These are phyloP conservation scores for Spizellomyces punctatus DNA, from an alignment of 192 early-diverging fungal genomes.

Conservation along the genomic window DNA sequence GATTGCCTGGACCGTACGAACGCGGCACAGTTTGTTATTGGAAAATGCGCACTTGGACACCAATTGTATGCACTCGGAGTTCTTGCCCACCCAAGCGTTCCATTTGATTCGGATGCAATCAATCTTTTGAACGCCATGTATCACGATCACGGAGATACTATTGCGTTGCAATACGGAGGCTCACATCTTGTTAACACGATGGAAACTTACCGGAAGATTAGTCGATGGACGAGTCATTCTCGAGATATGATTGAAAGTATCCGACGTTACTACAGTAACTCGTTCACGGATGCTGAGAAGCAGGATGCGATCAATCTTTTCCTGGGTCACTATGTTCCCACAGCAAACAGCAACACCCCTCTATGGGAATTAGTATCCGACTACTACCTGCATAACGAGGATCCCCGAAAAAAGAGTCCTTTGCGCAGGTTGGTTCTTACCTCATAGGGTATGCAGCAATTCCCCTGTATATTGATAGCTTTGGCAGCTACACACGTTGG, in stretches of 20 bases:
- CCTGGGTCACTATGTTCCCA: constrained; percentile 70
- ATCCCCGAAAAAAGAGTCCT: constrained; percentile 46
- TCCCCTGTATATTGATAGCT: too few species aligned
- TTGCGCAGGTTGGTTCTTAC: constrained; percentile 48
- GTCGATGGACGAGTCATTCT: constrained; percentile 91
- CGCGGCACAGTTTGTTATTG: constrained; percentile 94
- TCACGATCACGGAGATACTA: constrained; percentile 96
- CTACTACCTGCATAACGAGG: constrained; percentile 76
- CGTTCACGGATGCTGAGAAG: constrained; percentile 95
- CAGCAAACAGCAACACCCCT: constrained; percentile 28
- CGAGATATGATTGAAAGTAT: constrained; percentile 96
- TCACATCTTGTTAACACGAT: constrained; percentile 98
- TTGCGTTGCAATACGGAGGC: constrained; percentile 86
- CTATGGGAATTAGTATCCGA: constrained; percentile 82
- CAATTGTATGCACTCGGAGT: constrained; percentile 89
- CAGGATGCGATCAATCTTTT: constrained; percentile 88
- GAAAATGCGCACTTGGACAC: constrained; percentile 90
- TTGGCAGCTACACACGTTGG: constrained; percentile 39
- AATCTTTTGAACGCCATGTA: constrained; percentile 97
- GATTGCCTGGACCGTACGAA: constrained; percentile 99
- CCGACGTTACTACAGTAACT: constrained; percentile 90
- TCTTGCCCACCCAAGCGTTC: constrained; percentile 72
- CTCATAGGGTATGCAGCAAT: too few species aligned
- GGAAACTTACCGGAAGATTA: constrained; percentile 94
- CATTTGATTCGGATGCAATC: constrained; percentile 91